Conservation (phyloP, 331 rosid genomes). For the Quercus phellos region DNA sequence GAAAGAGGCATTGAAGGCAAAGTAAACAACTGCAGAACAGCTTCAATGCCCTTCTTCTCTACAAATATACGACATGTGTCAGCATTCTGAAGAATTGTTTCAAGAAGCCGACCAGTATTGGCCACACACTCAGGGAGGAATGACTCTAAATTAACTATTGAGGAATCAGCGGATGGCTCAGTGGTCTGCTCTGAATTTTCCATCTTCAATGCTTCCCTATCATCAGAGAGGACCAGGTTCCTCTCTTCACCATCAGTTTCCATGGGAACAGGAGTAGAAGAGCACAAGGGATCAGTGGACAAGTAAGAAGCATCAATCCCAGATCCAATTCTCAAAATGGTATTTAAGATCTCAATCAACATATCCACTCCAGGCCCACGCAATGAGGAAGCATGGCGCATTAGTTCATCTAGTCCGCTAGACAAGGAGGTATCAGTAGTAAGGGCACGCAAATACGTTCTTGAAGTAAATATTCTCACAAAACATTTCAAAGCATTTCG, state of each 20-base stretch:
- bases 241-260: slow-evolving; percentile 82
- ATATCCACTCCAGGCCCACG: slow-evolving; percentile 96
- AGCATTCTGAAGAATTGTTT: slow-evolving; percentile 92
- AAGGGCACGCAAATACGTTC: slow-evolving; percentile 72
- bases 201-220: slow-evolving; percentile 49
- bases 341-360: slow-evolving; percentile 79
- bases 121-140: slow-evolving; percentile 83
- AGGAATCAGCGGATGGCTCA: slow-evolving; percentile 61
- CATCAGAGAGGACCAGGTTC: slow-evolving; percentile 43
- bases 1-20: slow-evolving; percentile 83
- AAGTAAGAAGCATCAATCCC: slow-evolving; percentile 43
- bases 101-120: slow-evolving; percentile 87
- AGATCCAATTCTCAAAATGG: slow-evolving; percentile 70
- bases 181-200: slow-evolving; percentile 48
- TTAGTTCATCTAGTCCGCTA: slow-evolving; percentile 86
- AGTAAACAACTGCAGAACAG: slow-evolving; percentile 76
- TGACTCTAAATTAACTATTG: slow-evolving; percentile 52
- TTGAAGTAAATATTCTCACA: slow-evolving; percentile 89
- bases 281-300: slow-evolving; percentile 47
- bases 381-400: slow-evolving; percentile 91
- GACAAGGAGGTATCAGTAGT: slow-evolving; percentile 84
- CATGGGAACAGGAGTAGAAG: slow-evolving; percentile 84
- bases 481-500: slow-evolving; percentile 84
- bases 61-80: slow-evolving; percentile 92
- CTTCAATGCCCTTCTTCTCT: slow-evolving; percentile 93